A percentile compares a stretch with the other conserved stretches of the same genome.
These are phyloP conservation scores for Salvia rosmarinus DNA, from an alignment of 257 asterid species.

Conservation along the genomic window DNA sequence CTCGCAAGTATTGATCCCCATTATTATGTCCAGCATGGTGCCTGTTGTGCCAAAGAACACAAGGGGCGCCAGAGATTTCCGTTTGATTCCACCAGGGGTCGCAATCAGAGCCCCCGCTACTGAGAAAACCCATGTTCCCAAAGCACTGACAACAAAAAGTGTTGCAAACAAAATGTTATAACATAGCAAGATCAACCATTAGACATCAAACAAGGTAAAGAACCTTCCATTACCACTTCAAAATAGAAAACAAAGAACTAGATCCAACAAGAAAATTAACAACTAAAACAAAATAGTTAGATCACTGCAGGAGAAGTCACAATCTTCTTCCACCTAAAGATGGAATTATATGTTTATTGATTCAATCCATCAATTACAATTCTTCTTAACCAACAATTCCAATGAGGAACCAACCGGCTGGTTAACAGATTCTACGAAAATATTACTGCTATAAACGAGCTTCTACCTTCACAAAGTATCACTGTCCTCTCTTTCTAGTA, in stretches of 20 bases:
- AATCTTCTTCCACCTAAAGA: background rate
- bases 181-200: too few relatives aligned
- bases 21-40: conserved; percentile 90
- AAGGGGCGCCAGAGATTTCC: conserved; percentile 83
- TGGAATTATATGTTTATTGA: background rate
- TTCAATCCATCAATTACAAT: background rate
- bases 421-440: background rate
- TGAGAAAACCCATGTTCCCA: conserved; percentile 97
- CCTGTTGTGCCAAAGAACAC: conserved; percentile 98
- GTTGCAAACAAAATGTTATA: too few relatives aligned
- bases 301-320: too few relatives aligned
- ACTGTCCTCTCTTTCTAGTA: background rate
- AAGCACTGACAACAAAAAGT: conserved; percentile 59
- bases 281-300: too few relatives aligned
- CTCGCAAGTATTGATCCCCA: conserved; percentile 92
- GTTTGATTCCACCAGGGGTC: conserved; percentile 89
- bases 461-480: background rate
- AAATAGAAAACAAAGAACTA: too few relatives aligned
- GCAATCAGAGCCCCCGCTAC: conserved; percentile 91
- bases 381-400: background rate
- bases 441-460: background rate
- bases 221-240: too few relatives aligned
- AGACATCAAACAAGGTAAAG: too few relatives aligned
- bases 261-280: background rate
- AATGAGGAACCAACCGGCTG: too few relatives aligned